These are phyloP conservation scores for Leccinum obscurum DNA, from an alignment of 768 basidiomycete species.

Conservation along the genomic window DNA sequence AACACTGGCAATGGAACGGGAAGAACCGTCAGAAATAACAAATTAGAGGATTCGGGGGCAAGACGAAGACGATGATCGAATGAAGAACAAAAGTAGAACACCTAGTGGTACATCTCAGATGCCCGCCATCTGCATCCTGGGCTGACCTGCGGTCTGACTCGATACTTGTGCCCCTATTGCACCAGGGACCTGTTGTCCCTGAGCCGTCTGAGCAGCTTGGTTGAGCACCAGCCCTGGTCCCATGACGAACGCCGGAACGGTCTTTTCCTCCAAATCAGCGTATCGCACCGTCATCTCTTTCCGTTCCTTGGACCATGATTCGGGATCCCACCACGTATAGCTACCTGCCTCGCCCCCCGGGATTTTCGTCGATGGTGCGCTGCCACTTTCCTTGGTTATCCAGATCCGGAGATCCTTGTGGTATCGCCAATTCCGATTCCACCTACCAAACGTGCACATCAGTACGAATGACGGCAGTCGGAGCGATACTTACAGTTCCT, in stretches of 20 bases:
- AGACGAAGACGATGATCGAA: constrained; percentile 14
- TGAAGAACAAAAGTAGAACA: background rate
- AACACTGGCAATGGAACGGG: constrained; percentile 24
- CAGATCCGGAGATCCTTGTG: constrained; percentile 86
- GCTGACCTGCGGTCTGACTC: constrained; percentile 28
- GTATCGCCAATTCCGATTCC: constrained; percentile 93
- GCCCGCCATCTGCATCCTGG: constrained; percentile 38
- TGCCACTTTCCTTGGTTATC: constrained; percentile 88
- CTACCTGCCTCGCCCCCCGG: constrained; percentile 82
- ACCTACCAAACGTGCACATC: constrained; percentile 44
- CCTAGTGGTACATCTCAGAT: constrained; percentile 27
- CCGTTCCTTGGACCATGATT: constrained; percentile 74
- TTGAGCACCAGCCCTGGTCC: constrained; percentile 48
- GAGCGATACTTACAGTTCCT: constrained; percentile 76
- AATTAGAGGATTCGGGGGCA: constrained; percentile 10
- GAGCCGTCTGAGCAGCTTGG: constrained; percentile 32
- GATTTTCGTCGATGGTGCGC: constrained; percentile 72
- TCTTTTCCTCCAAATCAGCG: constrained; percentile 74
- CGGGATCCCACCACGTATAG: constrained; percentile 89
- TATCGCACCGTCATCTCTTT: constrained; percentile 79
- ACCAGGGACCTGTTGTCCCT: constrained; percentile 41
- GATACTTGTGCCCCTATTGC: constrained; percentile 30
- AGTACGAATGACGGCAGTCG: background rate
- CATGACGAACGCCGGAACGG: constrained; percentile 55
- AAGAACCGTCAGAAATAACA: constrained; percentile 22